Percentiles rank a stretch among this genome's conserved stretches.
These are phyloP conservation scores for Microstegium vimineum DNA, from an alignment of 176 grass and related monocot genomes.

Conservation along the genomic window DNA sequence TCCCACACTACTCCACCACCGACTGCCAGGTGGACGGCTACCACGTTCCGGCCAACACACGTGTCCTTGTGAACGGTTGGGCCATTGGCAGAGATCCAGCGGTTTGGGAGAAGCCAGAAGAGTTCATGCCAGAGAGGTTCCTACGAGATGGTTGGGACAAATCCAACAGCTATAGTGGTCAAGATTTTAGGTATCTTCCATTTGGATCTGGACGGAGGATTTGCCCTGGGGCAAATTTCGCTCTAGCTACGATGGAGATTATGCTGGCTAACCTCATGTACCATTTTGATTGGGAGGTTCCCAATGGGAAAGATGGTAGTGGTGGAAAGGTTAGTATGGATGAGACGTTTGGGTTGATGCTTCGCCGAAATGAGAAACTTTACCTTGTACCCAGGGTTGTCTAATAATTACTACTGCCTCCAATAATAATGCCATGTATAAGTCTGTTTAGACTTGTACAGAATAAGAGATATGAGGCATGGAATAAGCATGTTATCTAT, in stretches of 20 bases:
- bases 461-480: too few relatives aligned
- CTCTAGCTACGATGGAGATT: slow-evolving; percentile 16
- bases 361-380: slow-evolving; percentile 18
- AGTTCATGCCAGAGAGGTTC: not conserved
- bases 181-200: slow-evolving; percentile 17
- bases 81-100: slow-evolving; percentile 31
- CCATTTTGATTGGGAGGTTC: slow-evolving; percentile 36
- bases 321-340: slow-evolving; percentile 6
- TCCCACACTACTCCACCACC: slow-evolving; percentile 28
- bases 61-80: slow-evolving; percentile 34
- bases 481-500: too few relatives aligned
- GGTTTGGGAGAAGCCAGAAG: slow-evolving; percentile 17
- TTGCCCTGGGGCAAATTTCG: slow-evolving; percentile 33
- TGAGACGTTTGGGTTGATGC: slow-evolving; percentile 16
- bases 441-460: too few relatives aligned
- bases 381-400: not conserved
- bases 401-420: too few relatives aligned
- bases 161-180: not conserved
- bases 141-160: not conserved
- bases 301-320: not conserved
- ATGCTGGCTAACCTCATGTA: slow-evolving; percentile 32
- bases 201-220: slow-evolving; percentile 29
- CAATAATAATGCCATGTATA: too few relatives aligned
- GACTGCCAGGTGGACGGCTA: slow-evolving; percentile 24
- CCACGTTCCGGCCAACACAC: slow-evolving; percentile 21